A percentile compares a stretch with the other conserved stretches of the same genome.
Evolutionary conservation across 306 rosid genomes (phyloP).

Genomic region (Cucurbita argyrosperma): DNA sequence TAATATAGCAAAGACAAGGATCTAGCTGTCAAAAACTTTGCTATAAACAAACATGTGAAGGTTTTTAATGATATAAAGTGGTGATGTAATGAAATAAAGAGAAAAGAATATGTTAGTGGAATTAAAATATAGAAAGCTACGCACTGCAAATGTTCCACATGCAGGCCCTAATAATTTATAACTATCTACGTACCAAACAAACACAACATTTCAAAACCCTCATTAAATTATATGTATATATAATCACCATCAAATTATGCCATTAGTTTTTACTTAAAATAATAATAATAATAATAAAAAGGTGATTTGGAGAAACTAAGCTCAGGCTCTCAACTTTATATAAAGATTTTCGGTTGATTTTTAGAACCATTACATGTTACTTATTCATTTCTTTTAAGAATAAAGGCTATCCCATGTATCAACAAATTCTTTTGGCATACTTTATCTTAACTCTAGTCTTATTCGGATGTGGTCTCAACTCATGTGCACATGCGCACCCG

Average conservation of each 20-base stretch:
- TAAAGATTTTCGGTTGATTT: too few species aligned
- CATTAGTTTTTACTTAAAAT: background rate
- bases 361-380: too few species aligned
- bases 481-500: too few species aligned
- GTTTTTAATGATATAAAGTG: background rate
- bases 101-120: background rate
- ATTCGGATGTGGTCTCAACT: too few species aligned
- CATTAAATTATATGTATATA: background rate
- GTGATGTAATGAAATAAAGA: background rate
- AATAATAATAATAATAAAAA: too few species aligned
- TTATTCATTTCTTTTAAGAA: too few species aligned
- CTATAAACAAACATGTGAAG: background rate
- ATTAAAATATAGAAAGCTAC: background rate
- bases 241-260: background rate
- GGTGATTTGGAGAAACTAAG: background rate
- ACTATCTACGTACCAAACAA: background rate
- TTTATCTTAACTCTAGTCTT: too few species aligned
- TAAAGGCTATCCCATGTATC: too few species aligned
- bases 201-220: background rate
- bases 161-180: conserved; percentile 2
- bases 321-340: background rate
- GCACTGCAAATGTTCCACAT: background rate
- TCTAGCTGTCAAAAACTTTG: conserved; percentile 1
- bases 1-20: background rate
- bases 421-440: too few species aligned